phyloP scores from a whole-genome alignment of 176 grass and related monocot genomes.

The Dendrocalamus sinicus region DNA sequence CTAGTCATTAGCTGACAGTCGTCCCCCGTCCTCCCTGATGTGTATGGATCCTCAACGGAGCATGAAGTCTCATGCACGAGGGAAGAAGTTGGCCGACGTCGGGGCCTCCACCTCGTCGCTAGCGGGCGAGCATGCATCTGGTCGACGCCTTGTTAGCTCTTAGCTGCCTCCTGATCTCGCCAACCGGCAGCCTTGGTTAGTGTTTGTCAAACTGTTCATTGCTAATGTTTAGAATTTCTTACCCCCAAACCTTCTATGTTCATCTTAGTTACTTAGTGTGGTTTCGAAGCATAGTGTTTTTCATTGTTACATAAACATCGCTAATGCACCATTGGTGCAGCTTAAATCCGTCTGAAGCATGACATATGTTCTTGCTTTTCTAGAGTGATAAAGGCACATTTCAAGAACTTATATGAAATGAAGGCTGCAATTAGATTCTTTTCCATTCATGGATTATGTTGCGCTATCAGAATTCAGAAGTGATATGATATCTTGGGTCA shows the following conservation, averaged over 20 bases:
- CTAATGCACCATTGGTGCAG: background rate
- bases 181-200: no score
- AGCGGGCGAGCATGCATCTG: no score
- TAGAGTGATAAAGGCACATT: background rate
- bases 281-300: slow-evolving; percentile 15
- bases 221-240: background rate
- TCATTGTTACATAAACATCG: background rate
- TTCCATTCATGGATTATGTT: background rate
- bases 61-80: no score
- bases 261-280: background rate
- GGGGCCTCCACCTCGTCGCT: no score
- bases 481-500: no score
- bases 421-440: background rate
- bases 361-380: slow-evolving; percentile 2
- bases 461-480: no score
- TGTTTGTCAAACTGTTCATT: background rate
- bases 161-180: no score
- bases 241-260: background rate
- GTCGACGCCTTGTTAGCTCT: no score
- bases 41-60: no score
- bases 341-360: background rate
- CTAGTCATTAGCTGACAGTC: no score
- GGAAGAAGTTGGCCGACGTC: no score
- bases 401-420: background rate
- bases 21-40: no score